A percentile compares a stretch with the other conserved stretches of the same genome.
These are phyloP conservation scores for Cercospora janseana DNA, from an alignment of 2,329 filamentous ascomycete species.

Conservation along the genomic window DNA sequence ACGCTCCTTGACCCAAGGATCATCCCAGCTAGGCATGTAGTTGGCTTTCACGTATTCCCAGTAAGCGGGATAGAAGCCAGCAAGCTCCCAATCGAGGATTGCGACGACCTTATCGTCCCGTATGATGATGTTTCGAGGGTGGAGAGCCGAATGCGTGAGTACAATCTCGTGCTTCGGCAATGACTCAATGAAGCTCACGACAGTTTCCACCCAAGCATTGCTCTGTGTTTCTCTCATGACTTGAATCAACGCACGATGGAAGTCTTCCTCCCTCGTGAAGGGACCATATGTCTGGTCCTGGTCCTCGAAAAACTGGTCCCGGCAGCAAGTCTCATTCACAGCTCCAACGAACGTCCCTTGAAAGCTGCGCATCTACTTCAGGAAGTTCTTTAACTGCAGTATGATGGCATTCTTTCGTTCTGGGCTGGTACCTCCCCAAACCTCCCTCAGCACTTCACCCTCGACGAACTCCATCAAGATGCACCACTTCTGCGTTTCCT, in stretches of 20 bases:
- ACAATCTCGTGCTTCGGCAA: slow-evolving; percentile 8
- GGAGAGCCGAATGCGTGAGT: slow-evolving; percentile 24
- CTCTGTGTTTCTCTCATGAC: not conserved
- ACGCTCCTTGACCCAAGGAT: slow-evolving; percentile 1
- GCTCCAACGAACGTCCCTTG: not conserved
- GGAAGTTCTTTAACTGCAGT: not conserved
- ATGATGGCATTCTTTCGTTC: not conserved
- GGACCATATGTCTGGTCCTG: not conserved
- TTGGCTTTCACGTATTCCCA: slow-evolving; percentile 17
- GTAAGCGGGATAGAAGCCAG: slow-evolving; percentile 19
- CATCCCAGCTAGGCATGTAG: slow-evolving; percentile 7
- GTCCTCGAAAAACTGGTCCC: slow-evolving; percentile 4
- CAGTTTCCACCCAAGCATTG: slow-evolving; percentile 6
- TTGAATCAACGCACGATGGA: not conserved
- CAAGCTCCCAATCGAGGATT: slow-evolving; percentile 22
- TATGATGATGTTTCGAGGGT: slow-evolving; percentile 22
- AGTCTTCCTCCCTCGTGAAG: not conserved
- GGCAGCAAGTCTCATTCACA: not conserved
- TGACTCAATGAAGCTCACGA: not conserved
- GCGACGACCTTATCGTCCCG: slow-evolving; percentile 14
- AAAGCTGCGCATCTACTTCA: not conserved
- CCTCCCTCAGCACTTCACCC: slow-evolving; percentile 6
- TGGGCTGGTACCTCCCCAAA: not conserved
- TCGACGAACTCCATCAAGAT: slow-evolving; percentile 17
- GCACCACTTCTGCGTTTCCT: slow-evolving; percentile 3